Evolutionary conservation across 1,139 yeast genomes (phyloP).

Genomic region (Pichia sp.): DNA sequence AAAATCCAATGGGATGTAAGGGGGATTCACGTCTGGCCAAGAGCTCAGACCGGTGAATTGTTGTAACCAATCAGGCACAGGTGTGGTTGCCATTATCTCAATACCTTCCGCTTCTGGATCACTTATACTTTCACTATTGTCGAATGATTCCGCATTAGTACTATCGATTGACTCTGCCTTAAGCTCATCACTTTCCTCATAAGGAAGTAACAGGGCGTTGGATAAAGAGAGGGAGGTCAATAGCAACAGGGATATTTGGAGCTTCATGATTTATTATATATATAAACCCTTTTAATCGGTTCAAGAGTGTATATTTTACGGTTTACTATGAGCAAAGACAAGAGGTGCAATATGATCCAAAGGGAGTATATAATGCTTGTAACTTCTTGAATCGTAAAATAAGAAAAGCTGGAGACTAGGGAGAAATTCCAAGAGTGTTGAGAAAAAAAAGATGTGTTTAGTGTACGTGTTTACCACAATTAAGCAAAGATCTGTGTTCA

Average conservation of each 20-base stretch:
- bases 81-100: constrained; percentile 3
- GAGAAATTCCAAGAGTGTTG: neutral
- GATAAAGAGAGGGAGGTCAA: neutral
- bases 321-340: neutral
- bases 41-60: constrained; percentile 65
- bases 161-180: neutral
- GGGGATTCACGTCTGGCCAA: constrained; percentile 88
- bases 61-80: constrained; percentile 72
- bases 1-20: constrained; percentile 75
- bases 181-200: neutral
- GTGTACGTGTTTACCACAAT: neutral
- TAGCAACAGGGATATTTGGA: neutral
- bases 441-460: neutral
- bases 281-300: neutral
- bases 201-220: neutral
- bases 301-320: neutral
- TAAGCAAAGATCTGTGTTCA: neutral
- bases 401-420: no score
- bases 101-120: neutral
- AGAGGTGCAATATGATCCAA: neutral
- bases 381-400: neutral
- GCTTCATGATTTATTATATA: neutral
- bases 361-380: neutral
- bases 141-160: neutral
- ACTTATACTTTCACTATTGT: neutral